Conservation (phyloP, 495 filamentous ascomycete genomes). For the Daldinia decipiens region DNA sequence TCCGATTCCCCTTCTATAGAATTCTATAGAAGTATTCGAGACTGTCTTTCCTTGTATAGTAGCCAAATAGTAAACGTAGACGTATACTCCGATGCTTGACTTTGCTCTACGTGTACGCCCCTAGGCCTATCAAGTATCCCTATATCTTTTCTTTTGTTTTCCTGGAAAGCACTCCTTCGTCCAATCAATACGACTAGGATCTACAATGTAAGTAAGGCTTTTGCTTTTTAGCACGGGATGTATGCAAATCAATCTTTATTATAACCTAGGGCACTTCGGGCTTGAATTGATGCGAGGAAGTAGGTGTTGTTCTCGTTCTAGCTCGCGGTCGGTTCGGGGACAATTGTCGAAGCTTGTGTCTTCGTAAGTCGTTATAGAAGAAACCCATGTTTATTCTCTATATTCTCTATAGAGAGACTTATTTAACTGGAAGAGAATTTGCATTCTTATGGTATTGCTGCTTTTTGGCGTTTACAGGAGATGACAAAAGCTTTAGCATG, state of each 20-base stretch:
- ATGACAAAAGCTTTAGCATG: not conserved
- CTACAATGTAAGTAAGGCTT: not conserved
- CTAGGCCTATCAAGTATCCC: not conserved
- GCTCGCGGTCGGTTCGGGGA: not conserved
- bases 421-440: not conserved
- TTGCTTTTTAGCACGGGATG: not conserved
- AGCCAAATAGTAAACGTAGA: not conserved
- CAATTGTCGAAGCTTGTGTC: conserved; percentile 14
- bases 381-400: not conserved
- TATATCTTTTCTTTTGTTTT: not conserved
- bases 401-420: not conserved
- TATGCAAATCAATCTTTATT: conserved; percentile 4
- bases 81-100: not conserved
- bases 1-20: conserved; percentile 4
- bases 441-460: not conserved
- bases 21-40: conserved; percentile 10
- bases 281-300: conserved; percentile 5
- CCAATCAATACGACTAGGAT: not conserved
- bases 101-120: not conserved
- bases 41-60: not conserved
- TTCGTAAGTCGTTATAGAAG: not conserved
- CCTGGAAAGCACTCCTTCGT: not conserved
- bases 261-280: not conserved
- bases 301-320: conserved; percentile 12
- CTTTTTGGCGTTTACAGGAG: not conserved